A percentile compares a stretch with the other conserved stretches of the same genome.
Conservation (phyloP, 2,329 filamentous ascomycete species). For the Knoxdaviesia capensis region DNA sequence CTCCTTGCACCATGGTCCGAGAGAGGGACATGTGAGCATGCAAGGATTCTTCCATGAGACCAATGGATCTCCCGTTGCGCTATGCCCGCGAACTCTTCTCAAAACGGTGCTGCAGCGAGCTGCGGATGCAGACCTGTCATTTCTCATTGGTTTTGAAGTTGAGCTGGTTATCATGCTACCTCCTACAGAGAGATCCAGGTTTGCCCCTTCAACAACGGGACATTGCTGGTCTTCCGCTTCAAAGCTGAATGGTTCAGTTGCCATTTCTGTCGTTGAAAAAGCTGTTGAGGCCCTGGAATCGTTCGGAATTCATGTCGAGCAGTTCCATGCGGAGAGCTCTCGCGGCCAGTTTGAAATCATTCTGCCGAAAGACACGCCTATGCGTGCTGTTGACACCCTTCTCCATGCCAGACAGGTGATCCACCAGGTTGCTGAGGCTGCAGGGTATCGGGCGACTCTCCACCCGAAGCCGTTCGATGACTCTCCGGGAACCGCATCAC, state of each 20-base stretch:
- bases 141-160: conserved; percentile 62
- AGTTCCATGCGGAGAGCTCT: conserved; percentile 56
- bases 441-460: conserved; percentile 47
- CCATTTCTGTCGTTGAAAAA: conserved; percentile 40
- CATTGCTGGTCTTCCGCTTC: conserved; percentile 55
- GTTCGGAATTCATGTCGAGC: conserved; percentile 46
- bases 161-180: conserved; percentile 53
- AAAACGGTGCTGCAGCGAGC: conserved; percentile 31
- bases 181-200: conserved; percentile 1
- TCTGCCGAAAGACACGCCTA: conserved; percentile 38
- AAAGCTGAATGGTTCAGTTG: conserved; percentile 34
- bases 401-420: conserved; percentile 54
- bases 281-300: conserved; percentile 39
- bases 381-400: conserved; percentile 51
- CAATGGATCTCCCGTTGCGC: conserved; percentile 23
- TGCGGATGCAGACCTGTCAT: conserved; percentile 27
- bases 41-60: conserved; percentile 44
- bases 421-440: conserved; percentile 37
- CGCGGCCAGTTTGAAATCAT: conserved; percentile 63
- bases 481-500: conserved; percentile 42
- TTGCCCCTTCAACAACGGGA: conserved; percentile 23
- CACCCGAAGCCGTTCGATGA: conserved; percentile 47
- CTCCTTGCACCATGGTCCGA: conserved; percentile 37
- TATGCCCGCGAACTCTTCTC: conserved; percentile 50
- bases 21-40: conserved; percentile 41